Evolutionary conservation across 1,284 basidiomycete species (phyloP).

Genomic region (Tremellales sp.): DNA sequence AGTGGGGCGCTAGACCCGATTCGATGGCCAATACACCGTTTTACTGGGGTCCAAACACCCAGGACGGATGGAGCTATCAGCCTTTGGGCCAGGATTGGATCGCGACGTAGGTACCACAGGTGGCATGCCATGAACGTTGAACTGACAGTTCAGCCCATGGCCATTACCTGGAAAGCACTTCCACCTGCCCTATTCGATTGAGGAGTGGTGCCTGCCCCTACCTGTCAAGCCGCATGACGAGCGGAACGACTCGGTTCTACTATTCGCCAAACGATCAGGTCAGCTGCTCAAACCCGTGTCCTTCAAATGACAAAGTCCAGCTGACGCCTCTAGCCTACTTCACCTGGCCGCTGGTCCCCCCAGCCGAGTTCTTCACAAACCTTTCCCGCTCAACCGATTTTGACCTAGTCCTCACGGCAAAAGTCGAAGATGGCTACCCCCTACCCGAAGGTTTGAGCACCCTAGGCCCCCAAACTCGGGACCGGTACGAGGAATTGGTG

Average conservation of each 20-base stretch:
- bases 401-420: conserved; percentile 28
- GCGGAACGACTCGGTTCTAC: conserved; percentile 29
- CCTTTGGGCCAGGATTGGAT: conserved; percentile 42
- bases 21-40: conserved; percentile 5
- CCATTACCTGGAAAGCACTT: conserved; percentile 28
- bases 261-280: conserved; percentile 41
- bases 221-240: conserved; percentile 22
- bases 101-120: conserved; percentile 23
- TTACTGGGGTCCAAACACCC: conserved; percentile 27
- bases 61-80: conserved; percentile 39
- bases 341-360: conserved; percentile 13
- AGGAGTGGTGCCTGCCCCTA: conserved; percentile 31
- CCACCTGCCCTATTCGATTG: conserved; percentile 39
- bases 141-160: conserved; percentile 28
- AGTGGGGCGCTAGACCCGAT: conserved; percentile 34
- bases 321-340: conserved; percentile 19
- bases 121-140: neutral
- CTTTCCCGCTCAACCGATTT: conserved; percentile 16
- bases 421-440: conserved; percentile 20
- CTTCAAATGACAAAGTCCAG: neutral
- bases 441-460: conserved; percentile 34
- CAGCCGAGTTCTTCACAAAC: conserved; percentile 21
- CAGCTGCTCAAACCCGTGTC: conserved; percentile 7
- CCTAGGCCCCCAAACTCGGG: conserved; percentile 20
- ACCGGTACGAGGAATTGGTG: conserved; percentile 30